These are phyloP conservation scores for Amanita rimosa DNA, from an alignment of 768 basidiomycete species.

Conservation along the genomic window DNA sequence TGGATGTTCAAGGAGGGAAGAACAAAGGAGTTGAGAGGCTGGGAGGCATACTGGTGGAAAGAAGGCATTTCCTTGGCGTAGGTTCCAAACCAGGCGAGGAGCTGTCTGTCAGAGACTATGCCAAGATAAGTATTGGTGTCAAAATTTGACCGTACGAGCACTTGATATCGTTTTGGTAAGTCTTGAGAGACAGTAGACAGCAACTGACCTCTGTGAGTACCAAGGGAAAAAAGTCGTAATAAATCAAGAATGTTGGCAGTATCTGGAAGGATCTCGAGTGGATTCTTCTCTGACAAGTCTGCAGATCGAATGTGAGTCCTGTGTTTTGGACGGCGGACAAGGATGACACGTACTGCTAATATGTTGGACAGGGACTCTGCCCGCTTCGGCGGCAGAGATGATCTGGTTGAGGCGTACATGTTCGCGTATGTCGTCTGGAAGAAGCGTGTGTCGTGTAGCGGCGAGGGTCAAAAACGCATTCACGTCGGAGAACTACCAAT, in stretches of 20 bases:
- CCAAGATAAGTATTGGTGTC: slow-evolving; percentile 43
- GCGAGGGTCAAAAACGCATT: slow-evolving; percentile 83
- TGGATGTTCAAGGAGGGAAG: slow-evolving; percentile 60
- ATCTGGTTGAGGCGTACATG: slow-evolving; percentile 57
- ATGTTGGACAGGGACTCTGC: slow-evolving; percentile 61
- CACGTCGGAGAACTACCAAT: slow-evolving; percentile 65
- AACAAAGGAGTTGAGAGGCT: slow-evolving; percentile 41
- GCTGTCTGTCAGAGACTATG: slow-evolving; percentile 62
- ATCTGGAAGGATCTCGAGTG: slow-evolving; percentile 49
- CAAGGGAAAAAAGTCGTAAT: slow-evolving; percentile 55
- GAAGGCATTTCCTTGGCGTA: slow-evolving; percentile 37
- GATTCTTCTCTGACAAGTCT: slow-evolving; percentile 86
- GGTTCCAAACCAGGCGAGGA: slow-evolving; percentile 58
- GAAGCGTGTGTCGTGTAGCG: slow-evolving; percentile 63
- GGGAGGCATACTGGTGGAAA: slow-evolving; percentile 36
- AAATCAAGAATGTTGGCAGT: slow-evolving; percentile 55
- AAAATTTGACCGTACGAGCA: slow-evolving; percentile 40
- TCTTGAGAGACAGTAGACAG: not conserved
- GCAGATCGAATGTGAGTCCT: not conserved
- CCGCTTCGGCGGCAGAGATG: slow-evolving; percentile 61
- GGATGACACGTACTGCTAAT: slow-evolving; percentile 53
- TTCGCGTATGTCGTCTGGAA: slow-evolving; percentile 45
- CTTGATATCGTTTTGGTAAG: slow-evolving; percentile 18
- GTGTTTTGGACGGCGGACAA: not conserved
- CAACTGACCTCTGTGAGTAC: slow-evolving; percentile 55